A percentile compares a stretch with the other conserved stretches of the same genome.
These are phyloP conservation scores for Chaetomium fimeti DNA, from an alignment of 495 filamentous ascomycete genomes.

Conservation along the genomic window DNA sequence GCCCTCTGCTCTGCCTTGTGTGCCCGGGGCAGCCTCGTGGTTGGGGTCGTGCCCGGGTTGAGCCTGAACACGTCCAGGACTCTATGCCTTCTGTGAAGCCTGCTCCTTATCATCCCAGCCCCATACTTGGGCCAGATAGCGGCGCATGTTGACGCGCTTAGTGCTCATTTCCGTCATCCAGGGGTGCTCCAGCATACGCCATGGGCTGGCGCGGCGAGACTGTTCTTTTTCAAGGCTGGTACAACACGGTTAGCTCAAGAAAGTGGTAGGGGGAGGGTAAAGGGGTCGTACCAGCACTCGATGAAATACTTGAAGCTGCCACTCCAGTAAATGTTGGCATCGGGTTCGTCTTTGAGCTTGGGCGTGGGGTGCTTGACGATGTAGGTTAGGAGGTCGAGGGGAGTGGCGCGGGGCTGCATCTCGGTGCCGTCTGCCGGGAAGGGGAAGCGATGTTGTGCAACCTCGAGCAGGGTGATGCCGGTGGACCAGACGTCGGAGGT, in stretches of 20 bases:
- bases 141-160: constrained; percentile 95
- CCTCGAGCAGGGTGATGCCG: constrained; percentile 92
- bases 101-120: constrained; percentile 67
- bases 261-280: not conserved
- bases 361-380: constrained; percentile 96
- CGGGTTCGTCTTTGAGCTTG: constrained; percentile 91
- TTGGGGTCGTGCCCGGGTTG: not conserved
- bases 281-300: constrained; percentile 86
- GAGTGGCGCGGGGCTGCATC: constrained; percentile 75
- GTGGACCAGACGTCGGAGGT: constrained; percentile 98
- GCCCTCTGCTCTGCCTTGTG: not conserved
- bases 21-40: not conserved
- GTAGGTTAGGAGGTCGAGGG: constrained; percentile 94
- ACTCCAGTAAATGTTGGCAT: constrained; percentile 80
- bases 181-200: constrained; percentile 98
- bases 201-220: constrained; percentile 80
- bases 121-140: constrained; percentile 91
- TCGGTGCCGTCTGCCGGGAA: constrained; percentile 96
- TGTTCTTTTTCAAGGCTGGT: constrained; percentile 90
- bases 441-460: constrained; percentile 95
- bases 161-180: constrained; percentile 95
- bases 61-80: not conserved
- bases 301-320: constrained; percentile 99
- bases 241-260: constrained; percentile 1
- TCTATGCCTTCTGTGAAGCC: constrained; percentile 16